These are phyloP conservation scores for Strigomonas galati DNA, from an alignment of 208 protist species.

Conservation along the genomic window DNA sequence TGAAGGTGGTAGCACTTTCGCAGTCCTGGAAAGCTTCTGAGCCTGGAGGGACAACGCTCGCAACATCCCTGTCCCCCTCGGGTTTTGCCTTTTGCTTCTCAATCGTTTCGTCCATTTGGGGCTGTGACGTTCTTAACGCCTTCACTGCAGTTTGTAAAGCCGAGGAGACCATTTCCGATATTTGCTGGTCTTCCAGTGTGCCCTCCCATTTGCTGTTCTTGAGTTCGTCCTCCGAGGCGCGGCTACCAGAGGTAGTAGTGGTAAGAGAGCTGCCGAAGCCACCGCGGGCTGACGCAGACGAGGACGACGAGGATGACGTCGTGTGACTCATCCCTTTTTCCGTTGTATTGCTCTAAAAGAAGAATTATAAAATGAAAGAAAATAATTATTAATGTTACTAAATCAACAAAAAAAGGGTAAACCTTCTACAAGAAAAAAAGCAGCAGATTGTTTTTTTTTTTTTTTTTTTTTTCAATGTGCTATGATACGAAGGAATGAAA, in stretches of 20 bases:
- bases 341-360: constrained; percentile 3
- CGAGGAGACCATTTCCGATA: background rate
- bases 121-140: background rate
- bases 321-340: no score
- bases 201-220: background rate
- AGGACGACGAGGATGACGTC: background rate
- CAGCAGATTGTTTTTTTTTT: no score
- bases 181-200: background rate
- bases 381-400: no score
- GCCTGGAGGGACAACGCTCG: constrained; percentile 12
- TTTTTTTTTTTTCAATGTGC: no score
- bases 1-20: constrained; percentile 11
- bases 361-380: background rate
- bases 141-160: background rate
- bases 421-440: background rate
- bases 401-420: background rate
- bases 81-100: background rate
- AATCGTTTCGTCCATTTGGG: background rate
- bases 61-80: no score
- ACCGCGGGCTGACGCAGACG: background rate
- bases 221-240: background rate
- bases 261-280: no score
- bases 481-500: background rate
- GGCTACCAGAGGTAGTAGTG: background rate
- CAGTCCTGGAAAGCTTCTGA: constrained; percentile 35